Base-by-base conservation (phyloP, 1,139 yeast genomes). In the Suhomyces bokatorum region DNA sequence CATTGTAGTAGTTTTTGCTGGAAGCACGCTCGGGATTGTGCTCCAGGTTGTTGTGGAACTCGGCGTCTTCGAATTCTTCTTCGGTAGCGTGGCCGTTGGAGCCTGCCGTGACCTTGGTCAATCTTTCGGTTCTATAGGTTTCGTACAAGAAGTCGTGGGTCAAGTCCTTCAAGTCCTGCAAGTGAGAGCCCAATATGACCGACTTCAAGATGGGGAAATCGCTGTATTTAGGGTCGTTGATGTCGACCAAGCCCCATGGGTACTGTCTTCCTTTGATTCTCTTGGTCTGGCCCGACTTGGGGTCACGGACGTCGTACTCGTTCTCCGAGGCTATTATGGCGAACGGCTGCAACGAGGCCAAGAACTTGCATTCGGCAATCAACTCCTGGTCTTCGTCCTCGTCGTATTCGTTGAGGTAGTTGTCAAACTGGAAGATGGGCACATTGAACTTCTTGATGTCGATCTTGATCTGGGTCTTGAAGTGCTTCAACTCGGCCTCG, bases 71-170 rank as follows among this genome's bases (percentile, higher is more conserved):
- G 29, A 53, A 55, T 30, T 42, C 46, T 17, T 63, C 75, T n/a
- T 62, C 69, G 24, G 58, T 64, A n/a, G 52, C 51, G 13, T 52
- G 57, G 36, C 63, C 63, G 16, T 36, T 39, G 32, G 45, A 44
- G 22, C 67, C 68, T 7, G 87, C 85, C 8, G 79, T 73, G 32
- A 75, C 80, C 52, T 68, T 70, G 32, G 75, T 70, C 54, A 91
- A 78, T 39, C 95, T 84, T 60, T 87, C 95, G 4, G 98, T 88
- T 70, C 99, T 85, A 67, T 93, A 93, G 50, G 85, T 83, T 66
- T 93, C 99, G 63, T 93, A 93, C 52, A 91, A 73, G 57, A 87
- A 81, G 62, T 90, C 97, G 62, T 90, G 97, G 17, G 98, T 93
- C 61, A 85, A 81, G 60, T 93, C 98, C 65, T 91, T 88, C 65